Base-by-base conservation (phyloP, 2,329 filamentous ascomycete species). In the Thermothelomyces thermophilus region DNA sequence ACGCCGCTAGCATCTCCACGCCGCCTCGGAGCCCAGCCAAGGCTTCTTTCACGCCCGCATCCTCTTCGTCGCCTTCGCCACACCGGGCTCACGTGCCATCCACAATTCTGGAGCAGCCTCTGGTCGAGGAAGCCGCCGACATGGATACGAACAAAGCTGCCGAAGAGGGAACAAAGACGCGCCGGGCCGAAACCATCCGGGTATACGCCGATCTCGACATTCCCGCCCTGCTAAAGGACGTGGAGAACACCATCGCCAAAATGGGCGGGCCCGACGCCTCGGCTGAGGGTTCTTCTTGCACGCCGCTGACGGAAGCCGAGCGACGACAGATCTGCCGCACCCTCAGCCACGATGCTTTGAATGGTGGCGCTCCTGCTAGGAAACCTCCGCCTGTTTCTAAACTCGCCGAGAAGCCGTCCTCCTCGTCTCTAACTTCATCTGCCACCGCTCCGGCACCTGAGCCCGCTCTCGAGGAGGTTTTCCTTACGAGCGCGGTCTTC, bases 191-290 rank as follows among this genome's bases (percentile, higher is more conserved):
- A 63, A 85, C 81, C 62, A 86, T 86, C 52, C 77, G 79, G 19
- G 75, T 86, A 57, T 86, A 86, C 56, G 82, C 81, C 19, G 82
- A 82, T 51, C 77, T 79, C 52, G 82, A 84, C 41, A 76, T 87
- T 8, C 85, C 82, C 56, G 76, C 79, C 2, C 71, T 87, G 1
- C 70, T 87, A 35, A 80, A 78, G 1, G 83, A 86, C 56, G 83
- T 86, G 13, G 82, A 86, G 64, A 72, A 72, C 53, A 75, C 81
- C 59, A 78, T 83, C 60, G 74, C 66, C 46, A 68, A 69, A 50
- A 70, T 75, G 61, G 68, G 68, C 52, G 53, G 52, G n/a, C 54
- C 52, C 22, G 58, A 62, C 24, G 62, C 66, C 40, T 68, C 70
- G 16, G 3, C 62, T 45, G 67, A 64, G 50, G 67, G 53, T 14